A percentile compares a stretch with the other conserved stretches of the same genome.
Evolutionary conservation across 2,329 filamentous ascomycete genomes (phyloP).

Genomic region (Zymoseptoria brevis): DNA sequence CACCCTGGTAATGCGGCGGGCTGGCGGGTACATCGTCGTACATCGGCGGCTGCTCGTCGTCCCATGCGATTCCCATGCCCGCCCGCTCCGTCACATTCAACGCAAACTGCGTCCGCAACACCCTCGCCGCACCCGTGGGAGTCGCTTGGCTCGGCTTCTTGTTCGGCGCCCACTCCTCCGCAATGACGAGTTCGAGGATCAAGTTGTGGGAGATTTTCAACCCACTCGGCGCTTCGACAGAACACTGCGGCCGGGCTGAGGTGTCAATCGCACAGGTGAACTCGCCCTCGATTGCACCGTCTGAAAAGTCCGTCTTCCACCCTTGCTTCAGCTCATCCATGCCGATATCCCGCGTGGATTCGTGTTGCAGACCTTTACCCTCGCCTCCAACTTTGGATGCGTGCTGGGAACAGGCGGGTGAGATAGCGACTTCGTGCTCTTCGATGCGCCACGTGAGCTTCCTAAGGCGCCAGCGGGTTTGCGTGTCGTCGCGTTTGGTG

Average conservation of each 20-base stretch:
- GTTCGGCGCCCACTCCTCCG: conserved; percentile 70
- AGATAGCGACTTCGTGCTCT: conserved; percentile 72
- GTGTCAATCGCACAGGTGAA: conserved; percentile 60
- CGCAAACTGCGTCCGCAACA: conserved; percentile 86
- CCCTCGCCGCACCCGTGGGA: conserved; percentile 81
- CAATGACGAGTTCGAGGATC: conserved; percentile 86
- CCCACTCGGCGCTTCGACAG: conserved; percentile 65
- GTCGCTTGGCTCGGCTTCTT: conserved; percentile 67
- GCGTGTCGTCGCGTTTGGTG: conserved; percentile 56
- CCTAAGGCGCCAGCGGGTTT: conserved; percentile 81
- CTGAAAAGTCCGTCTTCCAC: conserved; percentile 76
- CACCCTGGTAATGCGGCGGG: conserved; percentile 4
- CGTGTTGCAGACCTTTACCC: conserved; percentile 64
- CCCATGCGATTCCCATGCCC: conserved; percentile 90
- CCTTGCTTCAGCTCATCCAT: conserved; percentile 74
- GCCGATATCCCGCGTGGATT: conserved; percentile 69
- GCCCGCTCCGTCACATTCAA: conserved; percentile 72
- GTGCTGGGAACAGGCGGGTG: conserved; percentile 74
- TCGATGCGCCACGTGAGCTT: conserved; percentile 91
- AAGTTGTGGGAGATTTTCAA: conserved; percentile 77
- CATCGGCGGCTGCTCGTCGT: conserved; percentile 87
- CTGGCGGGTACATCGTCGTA: conserved; percentile 76
- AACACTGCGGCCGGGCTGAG: conserved; percentile 62
- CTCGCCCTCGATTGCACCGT: conserved; percentile 68
- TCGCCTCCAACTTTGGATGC: conserved; percentile 54